A percentile compares a stretch with the other conserved stretches of the same genome.
phyloP scores from a whole-genome alignment of 2,329 filamentous ascomycete species.

The Pestalotiopsis sp. region DNA sequence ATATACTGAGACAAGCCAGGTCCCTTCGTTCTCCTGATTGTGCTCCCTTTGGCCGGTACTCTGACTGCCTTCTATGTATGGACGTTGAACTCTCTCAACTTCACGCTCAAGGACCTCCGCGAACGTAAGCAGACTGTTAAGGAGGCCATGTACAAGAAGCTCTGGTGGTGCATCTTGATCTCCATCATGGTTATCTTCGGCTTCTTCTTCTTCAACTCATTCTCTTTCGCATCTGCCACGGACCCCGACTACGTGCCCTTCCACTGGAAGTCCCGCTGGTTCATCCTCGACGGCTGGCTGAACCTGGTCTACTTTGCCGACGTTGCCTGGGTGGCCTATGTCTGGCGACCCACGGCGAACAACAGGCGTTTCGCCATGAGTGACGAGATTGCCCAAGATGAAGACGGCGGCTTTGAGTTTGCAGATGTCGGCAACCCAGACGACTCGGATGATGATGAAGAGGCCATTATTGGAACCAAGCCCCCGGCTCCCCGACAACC shows the following conservation, averaged over 20 bases:
- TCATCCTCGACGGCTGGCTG: slow-evolving; percentile 94
- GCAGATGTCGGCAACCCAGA: slow-evolving; percentile 82
- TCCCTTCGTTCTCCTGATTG: slow-evolving; percentile 87
- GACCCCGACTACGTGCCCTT: slow-evolving; percentile 91
- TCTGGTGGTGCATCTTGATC: slow-evolving; percentile 95
- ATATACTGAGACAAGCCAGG: slow-evolving; percentile 49
- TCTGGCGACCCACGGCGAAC: slow-evolving; percentile 96
- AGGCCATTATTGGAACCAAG: slow-evolving; percentile 50
- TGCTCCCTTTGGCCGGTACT: slow-evolving; percentile 87
- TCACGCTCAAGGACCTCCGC: slow-evolving; percentile 93
- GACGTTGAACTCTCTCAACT: slow-evolving; percentile 94
- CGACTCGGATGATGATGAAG: slow-evolving; percentile 63
- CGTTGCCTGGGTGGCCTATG: slow-evolving; percentile 88
- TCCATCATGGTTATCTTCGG: slow-evolving; percentile 95
- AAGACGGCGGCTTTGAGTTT: slow-evolving; percentile 94
- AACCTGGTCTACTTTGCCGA: slow-evolving; percentile 96
- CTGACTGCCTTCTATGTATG: slow-evolving; percentile 97
- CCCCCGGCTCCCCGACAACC: slow-evolving; percentile 22
- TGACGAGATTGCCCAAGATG: slow-evolving; percentile 97
- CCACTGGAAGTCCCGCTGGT: slow-evolving; percentile 98
- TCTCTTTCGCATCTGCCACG: slow-evolving; percentile 84
- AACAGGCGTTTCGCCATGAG: slow-evolving; percentile 98
- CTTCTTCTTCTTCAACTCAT: slow-evolving; percentile 98
- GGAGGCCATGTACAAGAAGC: slow-evolving; percentile 93
- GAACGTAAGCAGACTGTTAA: slow-evolving; percentile 94